These are phyloP conservation scores for Kwoniella pini DNA, from an alignment of 768 basidiomycete genomes.

Conservation along the genomic window DNA sequence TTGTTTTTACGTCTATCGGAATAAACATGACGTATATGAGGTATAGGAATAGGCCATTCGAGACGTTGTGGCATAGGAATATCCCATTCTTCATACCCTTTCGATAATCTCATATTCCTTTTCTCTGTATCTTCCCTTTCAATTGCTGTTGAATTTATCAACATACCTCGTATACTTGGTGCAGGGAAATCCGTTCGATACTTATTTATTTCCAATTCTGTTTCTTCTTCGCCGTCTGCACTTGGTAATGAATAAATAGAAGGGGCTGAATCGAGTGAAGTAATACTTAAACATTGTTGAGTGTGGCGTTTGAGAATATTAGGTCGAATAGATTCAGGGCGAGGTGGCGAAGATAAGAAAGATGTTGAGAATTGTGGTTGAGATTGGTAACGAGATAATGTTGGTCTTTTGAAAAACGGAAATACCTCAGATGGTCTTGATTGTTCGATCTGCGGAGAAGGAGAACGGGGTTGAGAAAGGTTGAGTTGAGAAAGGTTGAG, in stretches of 20 bases:
- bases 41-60: no score
- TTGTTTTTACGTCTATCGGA: no score
- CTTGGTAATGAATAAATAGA: constrained; percentile 9
- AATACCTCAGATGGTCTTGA: not conserved
- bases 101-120: no score
- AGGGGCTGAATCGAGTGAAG: not conserved
- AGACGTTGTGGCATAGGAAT: no score
- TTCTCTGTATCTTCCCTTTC: no score
- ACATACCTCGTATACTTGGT: no score
- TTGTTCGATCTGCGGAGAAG: not conserved
- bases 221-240: not conserved
- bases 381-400: constrained; percentile 5
- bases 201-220: not conserved
- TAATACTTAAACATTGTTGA: not conserved
- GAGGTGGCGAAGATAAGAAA: constrained; percentile 12
- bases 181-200: no score
- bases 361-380: constrained; percentile 11
- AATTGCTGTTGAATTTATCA: no score
- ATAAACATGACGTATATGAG: no score
- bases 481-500: not conserved
- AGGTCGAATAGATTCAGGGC: not conserved
- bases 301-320: constrained; percentile 7
- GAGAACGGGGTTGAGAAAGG: not conserved
- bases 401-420: not conserved
- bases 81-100: no score